These are phyloP conservation scores for Balakata baccata DNA, from an alignment of 345 rosid genomes.

Conservation along the genomic window DNA sequence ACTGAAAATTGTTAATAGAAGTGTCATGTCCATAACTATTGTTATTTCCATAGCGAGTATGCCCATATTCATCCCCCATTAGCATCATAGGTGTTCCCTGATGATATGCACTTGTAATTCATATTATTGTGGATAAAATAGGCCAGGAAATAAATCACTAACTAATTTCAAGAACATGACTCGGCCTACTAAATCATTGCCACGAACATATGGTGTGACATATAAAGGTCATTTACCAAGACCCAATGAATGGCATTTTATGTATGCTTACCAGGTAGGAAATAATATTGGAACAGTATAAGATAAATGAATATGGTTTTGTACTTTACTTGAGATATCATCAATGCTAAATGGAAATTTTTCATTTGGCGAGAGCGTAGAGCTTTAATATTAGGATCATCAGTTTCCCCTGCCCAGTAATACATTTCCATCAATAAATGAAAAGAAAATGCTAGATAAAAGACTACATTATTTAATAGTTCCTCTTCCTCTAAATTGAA, in stretches of 20 bases:
- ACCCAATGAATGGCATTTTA: background rate
- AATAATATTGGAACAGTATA: background rate
- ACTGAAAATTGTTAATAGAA: constrained; percentile 76
- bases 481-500: background rate
- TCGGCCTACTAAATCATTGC: background rate
- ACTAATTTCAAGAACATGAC: background rate
- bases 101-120: constrained; percentile 11
- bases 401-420: constrained; percentile 64
- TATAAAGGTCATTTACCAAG: background rate
- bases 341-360: constrained; percentile 84
- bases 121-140: background rate
- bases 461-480: background rate
- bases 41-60: constrained; percentile 87
- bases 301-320: background rate
- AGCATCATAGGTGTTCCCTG: constrained; percentile 96
- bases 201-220: background rate
- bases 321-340: constrained; percentile 74
- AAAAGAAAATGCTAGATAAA: background rate
- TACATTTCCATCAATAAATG: background rate
- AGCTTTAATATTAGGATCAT: constrained; percentile 53
- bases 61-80: constrained; percentile 96
- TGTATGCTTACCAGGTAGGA: background rate
- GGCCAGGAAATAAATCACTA: background rate
- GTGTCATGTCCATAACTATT: constrained; percentile 92
- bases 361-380: constrained; percentile 83